phyloP scores from a whole-genome alignment of 345 rosid genomes.

The Eutrema japonicum region DNA sequence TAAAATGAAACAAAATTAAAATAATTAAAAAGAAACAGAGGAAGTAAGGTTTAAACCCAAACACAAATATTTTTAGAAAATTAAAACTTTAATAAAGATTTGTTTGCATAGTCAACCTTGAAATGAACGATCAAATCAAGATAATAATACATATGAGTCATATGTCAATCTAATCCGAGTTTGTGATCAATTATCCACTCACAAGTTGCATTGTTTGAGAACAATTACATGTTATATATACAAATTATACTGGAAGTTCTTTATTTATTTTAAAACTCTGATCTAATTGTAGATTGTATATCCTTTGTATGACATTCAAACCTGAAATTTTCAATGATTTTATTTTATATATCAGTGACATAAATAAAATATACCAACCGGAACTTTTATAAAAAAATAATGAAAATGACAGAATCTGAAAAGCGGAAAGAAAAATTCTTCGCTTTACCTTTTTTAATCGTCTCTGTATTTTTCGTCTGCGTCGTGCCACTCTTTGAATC shows the following conservation, averaged over 20 bases:
- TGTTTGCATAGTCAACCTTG: not conserved
- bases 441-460: slow-evolving; percentile 25
- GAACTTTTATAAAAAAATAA: not conserved
- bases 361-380: slow-evolving; percentile 15
- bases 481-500: slow-evolving; percentile 34
- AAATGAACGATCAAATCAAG: not conserved
- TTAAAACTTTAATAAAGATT: not conserved
- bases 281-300: not conserved
- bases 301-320: not conserved
- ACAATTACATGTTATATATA: not conserved
- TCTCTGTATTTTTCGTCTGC: slow-evolving; percentile 31
- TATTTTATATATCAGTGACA: slow-evolving; percentile 17
- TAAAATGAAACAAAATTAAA: no score
- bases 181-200: not conserved
- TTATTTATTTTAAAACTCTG: not conserved
- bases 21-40: no score
- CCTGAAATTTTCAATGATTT: slow-evolving; percentile 28
- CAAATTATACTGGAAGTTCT: not conserved
- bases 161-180: not conserved
- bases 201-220: not conserved
- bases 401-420: slow-evolving; percentile 42
- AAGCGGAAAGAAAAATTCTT: slow-evolving; percentile 23
- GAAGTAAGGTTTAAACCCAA: not conserved
- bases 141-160: not conserved
- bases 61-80: not conserved